Base-by-base conservation (phyloP, 2,329 filamentous ascomycete species). In the Dactylellina parvicollis region DNA sequence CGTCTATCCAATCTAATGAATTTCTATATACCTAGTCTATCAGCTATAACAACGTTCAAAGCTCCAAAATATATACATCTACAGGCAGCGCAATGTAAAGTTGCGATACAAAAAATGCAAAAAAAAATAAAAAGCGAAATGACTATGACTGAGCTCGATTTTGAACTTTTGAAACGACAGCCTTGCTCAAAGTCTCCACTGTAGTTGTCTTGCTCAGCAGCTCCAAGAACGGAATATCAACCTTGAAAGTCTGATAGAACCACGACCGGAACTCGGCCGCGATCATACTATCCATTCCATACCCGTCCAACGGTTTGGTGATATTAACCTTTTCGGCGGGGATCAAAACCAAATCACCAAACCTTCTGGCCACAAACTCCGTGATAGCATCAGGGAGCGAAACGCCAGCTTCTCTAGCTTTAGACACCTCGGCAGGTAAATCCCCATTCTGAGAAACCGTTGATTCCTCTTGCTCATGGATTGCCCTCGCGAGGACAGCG, bases 271-370 rank as follows among this genome's bases (percentile, higher is more conserved):
- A 80, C 73, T 83, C 82, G 7, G 80, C 77, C 0, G 78, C 81
- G 30, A 83, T 77, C 80, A 83, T 82, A 57, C 80, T 81, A 70
- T 83, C 81, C 14, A 83, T 75, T 4, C 82, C 81, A 66, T 79
- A 83, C 0, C 74, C 59, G 0, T 77, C 55, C 2, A 83, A 69
- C 7, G 79, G 60, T 14, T 59, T 59, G 18, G 38, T 10, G 5
- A 40, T 10, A 12, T 26, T 38, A 3, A 66, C 26, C n/a, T 66
- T 66, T 4, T 50, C 28, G 2, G 30, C 61, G 4, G 61, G 40
- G n/a, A 66, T 38, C 26, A 57, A 56, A 4, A 66, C 30, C 4
- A 57, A 7, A 1, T 49, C 38, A n/a, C 61, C 40, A 18, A 66
- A 57, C 9, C 26, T n/a, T 16, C 42, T 57, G 9, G 50, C 38